Conservation (phyloP, 805 yeast genomes). For the Schizosaccharomyces octosporus region DNA sequence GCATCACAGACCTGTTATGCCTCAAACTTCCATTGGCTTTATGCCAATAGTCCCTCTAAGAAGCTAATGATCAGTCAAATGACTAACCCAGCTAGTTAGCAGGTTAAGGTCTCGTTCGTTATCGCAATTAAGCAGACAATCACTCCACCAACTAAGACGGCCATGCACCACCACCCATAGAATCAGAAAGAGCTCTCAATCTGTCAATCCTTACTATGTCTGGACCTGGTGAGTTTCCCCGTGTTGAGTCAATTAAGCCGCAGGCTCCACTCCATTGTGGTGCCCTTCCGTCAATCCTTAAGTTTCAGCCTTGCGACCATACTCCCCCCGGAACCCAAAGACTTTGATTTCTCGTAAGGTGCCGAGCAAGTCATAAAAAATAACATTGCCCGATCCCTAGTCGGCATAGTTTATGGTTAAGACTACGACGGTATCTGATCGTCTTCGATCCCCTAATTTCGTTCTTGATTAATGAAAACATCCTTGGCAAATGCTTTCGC, state of each 20-base stretch:
- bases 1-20: slow-evolving; percentile 25
- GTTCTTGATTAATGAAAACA: slow-evolving; percentile 25
- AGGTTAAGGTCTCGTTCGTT: slow-evolving; percentile 25
- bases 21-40: slow-evolving; percentile 21
- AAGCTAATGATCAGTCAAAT: slow-evolving; percentile 9
- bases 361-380: slow-evolving; percentile 18
- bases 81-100: slow-evolving; percentile 21
- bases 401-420: slow-evolving; percentile 23
- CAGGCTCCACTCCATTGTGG: too few species aligned
- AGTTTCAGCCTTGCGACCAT: too few species aligned
- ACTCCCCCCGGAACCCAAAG: slow-evolving; percentile 24
- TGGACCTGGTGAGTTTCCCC: too few species aligned
- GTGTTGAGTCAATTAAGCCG: too few species aligned
- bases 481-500: slow-evolving; percentile 26
- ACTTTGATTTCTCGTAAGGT: slow-evolving; percentile 22
- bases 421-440: slow-evolving; percentile 24
- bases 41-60: slow-evolving; percentile 18
- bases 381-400: slow-evolving; percentile 22
- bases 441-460: slow-evolving; percentile 25
- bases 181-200: too few species aligned
- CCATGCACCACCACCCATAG: too few species aligned
- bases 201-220: too few species aligned
- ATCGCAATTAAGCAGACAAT: slow-evolving; percentile 27
- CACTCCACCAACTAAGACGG: too few species aligned
- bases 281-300: too few species aligned